Conservation (phyloP, 305 asterid species). For the Fraxinus floribunda region DNA sequence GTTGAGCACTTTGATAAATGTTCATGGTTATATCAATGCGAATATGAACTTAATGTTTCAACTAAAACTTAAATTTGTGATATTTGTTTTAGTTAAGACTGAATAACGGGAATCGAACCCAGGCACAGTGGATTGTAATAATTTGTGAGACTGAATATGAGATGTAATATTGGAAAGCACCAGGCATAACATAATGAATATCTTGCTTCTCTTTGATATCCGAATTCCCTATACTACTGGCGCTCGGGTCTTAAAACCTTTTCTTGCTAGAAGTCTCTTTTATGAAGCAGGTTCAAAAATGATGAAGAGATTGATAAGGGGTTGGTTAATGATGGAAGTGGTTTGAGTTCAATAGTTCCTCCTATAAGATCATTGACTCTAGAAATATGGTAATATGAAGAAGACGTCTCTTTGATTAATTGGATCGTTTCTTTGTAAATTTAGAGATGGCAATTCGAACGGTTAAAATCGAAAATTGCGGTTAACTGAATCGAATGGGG, state of each 20-base stretch:
- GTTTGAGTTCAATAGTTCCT: too few species aligned
- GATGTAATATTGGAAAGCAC: background rate
- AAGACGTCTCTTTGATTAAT: too few species aligned
- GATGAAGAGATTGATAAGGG: background rate
- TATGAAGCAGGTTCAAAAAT: background rate
- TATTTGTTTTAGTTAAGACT: background rate
- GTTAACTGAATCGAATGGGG: too few species aligned
- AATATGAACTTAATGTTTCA: background rate
- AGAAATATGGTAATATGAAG: too few species aligned
- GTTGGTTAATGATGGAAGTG: too few species aligned
- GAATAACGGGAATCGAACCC: background rate
- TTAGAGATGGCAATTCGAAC: too few species aligned
- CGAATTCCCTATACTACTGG: background rate
- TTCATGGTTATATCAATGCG: background rate
- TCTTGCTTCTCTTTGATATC: background rate
- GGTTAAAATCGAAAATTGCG: too few species aligned
- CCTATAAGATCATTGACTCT: too few species aligned
- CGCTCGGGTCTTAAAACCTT: background rate
- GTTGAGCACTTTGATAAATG: background rate
- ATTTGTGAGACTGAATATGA: background rate
- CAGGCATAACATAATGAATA: background rate
- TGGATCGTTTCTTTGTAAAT: too few species aligned
- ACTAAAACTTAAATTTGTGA: background rate
- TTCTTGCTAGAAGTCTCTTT: background rate
- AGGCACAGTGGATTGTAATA: background rate